These are phyloP conservation scores for Circinella umbellata DNA, from an alignment of 371 early-diverging fungal species.

Conservation along the genomic window DNA sequence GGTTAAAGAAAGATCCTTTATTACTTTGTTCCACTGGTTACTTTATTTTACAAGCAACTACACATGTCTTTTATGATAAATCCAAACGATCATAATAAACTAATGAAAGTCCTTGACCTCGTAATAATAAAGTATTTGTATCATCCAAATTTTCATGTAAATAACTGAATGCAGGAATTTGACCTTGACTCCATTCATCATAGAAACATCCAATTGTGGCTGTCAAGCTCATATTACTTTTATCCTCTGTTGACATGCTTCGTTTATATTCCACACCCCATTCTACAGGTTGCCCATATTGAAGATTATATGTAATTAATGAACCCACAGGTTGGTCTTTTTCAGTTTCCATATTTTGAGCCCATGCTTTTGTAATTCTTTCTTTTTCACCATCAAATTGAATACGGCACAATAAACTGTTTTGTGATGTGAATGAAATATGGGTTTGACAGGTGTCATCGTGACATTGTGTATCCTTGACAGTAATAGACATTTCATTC, in stretches of 20 bases:
- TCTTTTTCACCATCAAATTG: conserved; percentile 16
- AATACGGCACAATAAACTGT: conserved; percentile 46
- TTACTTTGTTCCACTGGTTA: too few relatives aligned
- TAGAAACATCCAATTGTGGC: conserved; percentile 37
- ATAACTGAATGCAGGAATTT: conserved; percentile 41
- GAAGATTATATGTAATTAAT: conserved; percentile 37
- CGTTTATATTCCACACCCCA: conserved; percentile 39
- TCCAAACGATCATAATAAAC: conserved; percentile 22
- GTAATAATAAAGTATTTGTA: conserved; percentile 29
- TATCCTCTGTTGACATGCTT: conserved; percentile 13
- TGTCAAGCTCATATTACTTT: background rate
- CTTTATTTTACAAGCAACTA: conserved; percentile 1
- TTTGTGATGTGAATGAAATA: conserved; percentile 31
- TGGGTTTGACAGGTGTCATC: conserved; percentile 21
- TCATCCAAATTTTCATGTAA: conserved; percentile 29
- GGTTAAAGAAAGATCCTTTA: too few relatives aligned
- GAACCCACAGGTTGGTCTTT: conserved; percentile 18
- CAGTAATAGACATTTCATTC: conserved; percentile 25
- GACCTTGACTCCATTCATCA: conserved; percentile 46
- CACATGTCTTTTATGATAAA: background rate
- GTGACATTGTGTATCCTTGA: conserved; percentile 23
- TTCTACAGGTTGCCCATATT: conserved; percentile 37
- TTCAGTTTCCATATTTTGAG: conserved; percentile 22
- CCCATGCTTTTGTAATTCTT: conserved; percentile 24
- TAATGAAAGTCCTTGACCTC: conserved; percentile 40